Evolutionary conservation across 1,284 basidiomycete species (phyloP).

Genomic region (Amylostereum chailletii): DNA sequence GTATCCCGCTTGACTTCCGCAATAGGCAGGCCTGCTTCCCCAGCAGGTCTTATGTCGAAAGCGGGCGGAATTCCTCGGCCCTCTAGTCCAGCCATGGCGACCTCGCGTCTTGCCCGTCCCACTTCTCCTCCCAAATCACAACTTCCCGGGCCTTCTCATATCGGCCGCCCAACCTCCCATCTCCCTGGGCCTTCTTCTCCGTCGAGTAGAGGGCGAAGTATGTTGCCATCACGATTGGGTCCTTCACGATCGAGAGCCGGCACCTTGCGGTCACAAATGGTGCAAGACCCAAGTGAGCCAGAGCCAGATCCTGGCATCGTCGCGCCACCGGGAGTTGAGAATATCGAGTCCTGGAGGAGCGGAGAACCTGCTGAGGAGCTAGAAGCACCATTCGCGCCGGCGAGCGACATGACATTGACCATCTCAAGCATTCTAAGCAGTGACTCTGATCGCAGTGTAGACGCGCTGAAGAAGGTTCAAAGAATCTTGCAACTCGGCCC

Average conservation of each 20-base stretch:
- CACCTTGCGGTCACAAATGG: slow-evolving; percentile 12
- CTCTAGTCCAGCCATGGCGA: slow-evolving; percentile 50
- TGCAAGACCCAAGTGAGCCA: background rate
- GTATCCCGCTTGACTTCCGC: slow-evolving; percentile 45
- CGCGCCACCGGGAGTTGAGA: slow-evolving; percentile 2
- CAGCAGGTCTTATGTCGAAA: slow-evolving; percentile 29
- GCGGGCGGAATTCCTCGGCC: slow-evolving; percentile 45
- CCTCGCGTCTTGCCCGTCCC: slow-evolving; percentile 50
- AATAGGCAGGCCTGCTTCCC: slow-evolving; percentile 46
- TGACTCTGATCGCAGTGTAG: slow-evolving; percentile 81
- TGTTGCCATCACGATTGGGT: slow-evolving; percentile 64
- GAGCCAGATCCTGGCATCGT: background rate
- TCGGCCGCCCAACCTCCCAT: slow-evolving; percentile 33
- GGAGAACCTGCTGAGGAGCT: slow-evolving; percentile 25
- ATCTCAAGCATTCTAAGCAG: slow-evolving; percentile 82
- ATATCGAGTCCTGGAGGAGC: slow-evolving; percentile 14
- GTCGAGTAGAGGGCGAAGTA: slow-evolving; percentile 45
- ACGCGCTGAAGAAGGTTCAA: slow-evolving; percentile 89
- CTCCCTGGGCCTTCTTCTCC: slow-evolving; percentile 36
- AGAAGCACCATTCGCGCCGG: slow-evolving; percentile 7
- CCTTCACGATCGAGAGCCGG: slow-evolving; percentile 39
- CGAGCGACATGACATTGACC: slow-evolving; percentile 54
- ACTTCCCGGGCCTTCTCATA: slow-evolving; percentile 37
- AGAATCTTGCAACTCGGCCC: slow-evolving; percentile 69
- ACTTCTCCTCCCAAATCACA: slow-evolving; percentile 54